Percentiles rank a stretch among this genome's conserved stretches.
Conservation (phyloP, 2,329 filamentous ascomycete genomes). For the Grosmannia huntii region DNA sequence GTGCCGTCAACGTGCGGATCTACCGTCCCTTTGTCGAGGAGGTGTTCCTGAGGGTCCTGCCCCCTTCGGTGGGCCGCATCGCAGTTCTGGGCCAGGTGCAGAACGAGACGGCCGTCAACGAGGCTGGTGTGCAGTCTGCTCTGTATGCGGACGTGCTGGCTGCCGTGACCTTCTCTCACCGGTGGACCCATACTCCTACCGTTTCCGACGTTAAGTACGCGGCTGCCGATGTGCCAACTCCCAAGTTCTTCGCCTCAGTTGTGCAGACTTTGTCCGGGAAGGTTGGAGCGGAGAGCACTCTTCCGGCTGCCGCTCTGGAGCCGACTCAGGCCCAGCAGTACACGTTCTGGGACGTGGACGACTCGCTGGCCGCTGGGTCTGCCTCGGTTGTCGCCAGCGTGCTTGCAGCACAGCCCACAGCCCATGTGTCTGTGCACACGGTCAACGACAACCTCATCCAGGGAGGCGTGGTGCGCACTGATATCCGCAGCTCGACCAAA, state of each 20-base stretch:
- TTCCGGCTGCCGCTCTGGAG: constrained; percentile 27
- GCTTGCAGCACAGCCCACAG: constrained; percentile 60
- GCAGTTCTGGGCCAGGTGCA: constrained; percentile 82
- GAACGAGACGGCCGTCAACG: constrained; percentile 58
- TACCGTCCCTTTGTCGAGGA: constrained; percentile 95
- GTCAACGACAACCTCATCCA: constrained; percentile 51
- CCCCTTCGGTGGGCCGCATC: constrained; percentile 60
- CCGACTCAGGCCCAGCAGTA: constrained; percentile 61
- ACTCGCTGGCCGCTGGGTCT: constrained; percentile 52
- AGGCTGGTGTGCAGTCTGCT: constrained; percentile 66
- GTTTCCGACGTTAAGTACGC: constrained; percentile 86
- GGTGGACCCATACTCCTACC: constrained; percentile 44
- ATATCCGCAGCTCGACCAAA: constrained; percentile 57
- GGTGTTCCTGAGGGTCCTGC: constrained; percentile 73
- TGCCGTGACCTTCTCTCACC: constrained; percentile 62
- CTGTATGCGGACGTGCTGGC: constrained; percentile 89
- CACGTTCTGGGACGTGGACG: constrained; percentile 85
- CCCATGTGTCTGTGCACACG: constrained; percentile 48
- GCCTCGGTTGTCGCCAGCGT: constrained; percentile 46
- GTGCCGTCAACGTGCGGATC: constrained; percentile 80
- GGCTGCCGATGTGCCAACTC: constrained; percentile 46
- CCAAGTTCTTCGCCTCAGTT: constrained; percentile 37
- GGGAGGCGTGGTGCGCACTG: constrained; percentile 72
- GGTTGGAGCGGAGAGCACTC: constrained; percentile 10
- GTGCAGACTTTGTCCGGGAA: constrained; percentile 38